A percentile compares a stretch with the other conserved stretches of the same genome.
These are phyloP conservation scores for Hypoxylon sp. DNA, from an alignment of 2,329 filamentous ascomycete species.

Conservation along the genomic window DNA sequence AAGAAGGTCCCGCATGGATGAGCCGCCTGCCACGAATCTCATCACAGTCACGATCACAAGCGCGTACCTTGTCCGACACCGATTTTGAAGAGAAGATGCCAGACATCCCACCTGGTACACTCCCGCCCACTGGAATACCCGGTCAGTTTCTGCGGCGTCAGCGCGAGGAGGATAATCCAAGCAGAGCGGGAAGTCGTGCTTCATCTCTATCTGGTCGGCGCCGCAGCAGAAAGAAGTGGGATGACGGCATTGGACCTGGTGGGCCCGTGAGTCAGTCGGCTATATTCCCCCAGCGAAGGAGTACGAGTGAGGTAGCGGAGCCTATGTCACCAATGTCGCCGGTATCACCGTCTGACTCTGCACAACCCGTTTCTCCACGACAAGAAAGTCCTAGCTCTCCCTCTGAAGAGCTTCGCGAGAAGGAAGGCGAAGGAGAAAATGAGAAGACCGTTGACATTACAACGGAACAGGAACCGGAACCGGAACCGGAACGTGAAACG, in stretches of 20 bases:
- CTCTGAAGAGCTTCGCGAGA: conserved; percentile 44
- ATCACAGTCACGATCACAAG: conserved; percentile 81
- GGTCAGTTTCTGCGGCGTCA: conserved; percentile 86
- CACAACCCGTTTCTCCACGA: conserved; percentile 38
- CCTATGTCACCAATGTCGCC: conserved; percentile 52
- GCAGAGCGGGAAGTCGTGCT: conserved; percentile 68
- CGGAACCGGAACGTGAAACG: conserved; percentile 47
- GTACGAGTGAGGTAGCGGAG: conserved; percentile 53
- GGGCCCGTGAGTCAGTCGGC: conserved; percentile 92
- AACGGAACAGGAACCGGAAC: conserved; percentile 45
- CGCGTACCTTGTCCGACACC: conserved; percentile 85
- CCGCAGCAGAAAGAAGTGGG: conserved; percentile 76
- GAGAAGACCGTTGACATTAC: conserved; percentile 44
- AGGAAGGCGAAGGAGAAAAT: conserved; percentile 45
- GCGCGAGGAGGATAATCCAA: conserved; percentile 78
- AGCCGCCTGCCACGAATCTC: conserved; percentile 84
- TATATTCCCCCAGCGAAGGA: conserved; percentile 77
- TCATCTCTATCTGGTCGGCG: conserved; percentile 73
- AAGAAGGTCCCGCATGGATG: conserved; percentile 95
- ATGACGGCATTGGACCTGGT: conserved; percentile 81
- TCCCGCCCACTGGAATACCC: conserved; percentile 79
- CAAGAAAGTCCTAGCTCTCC: conserved; percentile 50
- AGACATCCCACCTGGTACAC: conserved; percentile 75
- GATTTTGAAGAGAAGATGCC: conserved; percentile 76
- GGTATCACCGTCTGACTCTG: conserved; percentile 50